Percentiles rank a stretch among this genome's conserved stretches.
Evolutionary conservation across 2,329 filamentous ascomycete species (phyloP).

Genomic region (Rutstroemia sp.): DNA sequence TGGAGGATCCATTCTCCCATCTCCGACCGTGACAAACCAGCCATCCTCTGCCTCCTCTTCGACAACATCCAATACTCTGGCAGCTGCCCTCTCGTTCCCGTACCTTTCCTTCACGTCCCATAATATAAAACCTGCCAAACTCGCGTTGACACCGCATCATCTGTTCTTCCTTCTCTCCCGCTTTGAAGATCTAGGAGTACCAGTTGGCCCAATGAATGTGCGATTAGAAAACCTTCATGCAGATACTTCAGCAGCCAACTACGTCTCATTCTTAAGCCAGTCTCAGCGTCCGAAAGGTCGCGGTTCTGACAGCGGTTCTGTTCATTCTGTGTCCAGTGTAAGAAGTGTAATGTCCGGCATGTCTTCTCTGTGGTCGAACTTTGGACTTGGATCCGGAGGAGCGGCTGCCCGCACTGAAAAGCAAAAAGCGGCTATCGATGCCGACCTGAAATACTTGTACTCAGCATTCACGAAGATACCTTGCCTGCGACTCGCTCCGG

Average conservation of each 20-base stretch:
- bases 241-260: conserved; percentile 78
- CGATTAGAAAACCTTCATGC: conserved; percentile 91
- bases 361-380: conserved; percentile 84
- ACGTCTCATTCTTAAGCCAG: conserved; percentile 89
- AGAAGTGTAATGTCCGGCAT: conserved; percentile 97
- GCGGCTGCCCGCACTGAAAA: conserved; percentile 78
- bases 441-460: conserved; percentile 92
- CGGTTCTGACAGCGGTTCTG: conserved; percentile 78
- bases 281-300: conserved; percentile 73
- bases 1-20: conserved; percentile 33
- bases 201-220: conserved; percentile 93
- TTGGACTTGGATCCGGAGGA: conserved; percentile 75
- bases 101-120: conserved; percentile 79
- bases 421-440: conserved; percentile 76
- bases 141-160: conserved; percentile 91
- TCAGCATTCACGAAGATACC: conserved; percentile 98
- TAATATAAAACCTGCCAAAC: conserved; percentile 78
- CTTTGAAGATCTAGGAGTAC: conserved; percentile 86
- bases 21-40: conserved; percentile 47
- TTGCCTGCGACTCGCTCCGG: conserved; percentile 80
- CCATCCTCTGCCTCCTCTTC: conserved; percentile 52
- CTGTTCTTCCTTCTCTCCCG: conserved; percentile 93
- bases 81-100: conserved; percentile 79
- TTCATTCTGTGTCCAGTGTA: conserved; percentile 93
- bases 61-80: conserved; percentile 67